A percentile compares a stretch with the other conserved stretches of the same genome.
Evolutionary conservation across 257 asterid species (phyloP).

Genomic region (Petunia secreta): DNA sequence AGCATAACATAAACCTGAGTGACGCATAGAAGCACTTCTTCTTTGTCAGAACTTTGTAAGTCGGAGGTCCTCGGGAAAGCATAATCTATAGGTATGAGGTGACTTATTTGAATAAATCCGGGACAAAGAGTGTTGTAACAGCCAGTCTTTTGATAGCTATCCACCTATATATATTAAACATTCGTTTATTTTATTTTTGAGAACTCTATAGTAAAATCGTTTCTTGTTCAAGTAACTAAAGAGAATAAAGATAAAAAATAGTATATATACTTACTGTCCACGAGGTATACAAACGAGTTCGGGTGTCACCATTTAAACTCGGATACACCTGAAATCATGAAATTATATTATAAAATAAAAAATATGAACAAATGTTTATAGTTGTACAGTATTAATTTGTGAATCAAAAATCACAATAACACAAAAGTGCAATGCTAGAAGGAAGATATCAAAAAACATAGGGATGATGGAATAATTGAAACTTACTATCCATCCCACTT

Average conservation of each 20-base stretch:
- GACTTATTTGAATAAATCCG: not conserved
- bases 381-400: not conserved
- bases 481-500: conserved; percentile 8
- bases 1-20: not conserved
- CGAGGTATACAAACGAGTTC: conserved; percentile 4
- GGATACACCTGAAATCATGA: not conserved
- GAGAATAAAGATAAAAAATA: not conserved
- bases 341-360: not conserved
- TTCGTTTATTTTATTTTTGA: not conserved
- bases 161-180: not conserved
- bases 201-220: not conserved
- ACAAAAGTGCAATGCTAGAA: not conserved
- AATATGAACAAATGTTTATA: not conserved
- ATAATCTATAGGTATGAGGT: not conserved
- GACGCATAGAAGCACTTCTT: conserved; percentile 1
- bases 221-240: not conserved
- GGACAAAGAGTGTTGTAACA: not conserved
- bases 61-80: not conserved
- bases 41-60: not conserved
- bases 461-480: not conserved
- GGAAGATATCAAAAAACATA: too few species aligned
- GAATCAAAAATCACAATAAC: not conserved
- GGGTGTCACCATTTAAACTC: not conserved
- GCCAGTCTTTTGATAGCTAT: not conserved
- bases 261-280: not conserved